phyloP scores from a whole-genome alignment of 331 rosid genomes.

The Phaseolus coccineus region DNA sequence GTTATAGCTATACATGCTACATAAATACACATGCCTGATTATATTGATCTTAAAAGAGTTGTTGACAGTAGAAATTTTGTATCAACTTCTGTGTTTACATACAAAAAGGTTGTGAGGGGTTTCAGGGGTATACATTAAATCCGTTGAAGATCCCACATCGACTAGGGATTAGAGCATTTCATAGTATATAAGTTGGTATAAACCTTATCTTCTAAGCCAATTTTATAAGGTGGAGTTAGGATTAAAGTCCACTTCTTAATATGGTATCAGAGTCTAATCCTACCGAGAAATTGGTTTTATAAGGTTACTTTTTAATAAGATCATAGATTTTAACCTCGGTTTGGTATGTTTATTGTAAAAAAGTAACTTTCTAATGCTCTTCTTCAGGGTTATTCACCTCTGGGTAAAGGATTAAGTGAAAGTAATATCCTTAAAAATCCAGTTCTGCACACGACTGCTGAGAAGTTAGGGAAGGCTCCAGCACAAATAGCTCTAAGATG shows the following conservation, averaged over 20 bases:
- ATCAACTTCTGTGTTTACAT: background rate
- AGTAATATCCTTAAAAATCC: slow-evolving; percentile 55
- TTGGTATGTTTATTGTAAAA: no score
- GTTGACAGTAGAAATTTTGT: background rate
- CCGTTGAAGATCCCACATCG: no score
- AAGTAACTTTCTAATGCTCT: slow-evolving; percentile 5
- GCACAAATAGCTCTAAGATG: slow-evolving; percentile 79
- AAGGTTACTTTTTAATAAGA: no score
- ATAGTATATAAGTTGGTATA: no score
- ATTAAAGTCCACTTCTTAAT: no score
- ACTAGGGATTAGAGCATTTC: no score
- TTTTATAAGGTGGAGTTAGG: no score
- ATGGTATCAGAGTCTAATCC: no score
- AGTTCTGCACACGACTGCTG: slow-evolving; percentile 49
- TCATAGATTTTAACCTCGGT: background rate
- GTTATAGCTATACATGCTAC: background rate
- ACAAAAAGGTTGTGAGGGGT: background rate
- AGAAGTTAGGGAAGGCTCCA: slow-evolving; percentile 67
- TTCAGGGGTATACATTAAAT: background rate
- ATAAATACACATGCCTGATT: background rate
- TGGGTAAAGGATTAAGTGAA: slow-evolving; percentile 51
- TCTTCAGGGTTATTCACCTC: slow-evolving; percentile 67
- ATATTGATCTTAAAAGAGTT: background rate
- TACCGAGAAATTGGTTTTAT: no score
- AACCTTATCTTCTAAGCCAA: no score